Conservation (phyloP, 2,329 filamentous ascomycete genomes). For the Xylaria sp. region DNA sequence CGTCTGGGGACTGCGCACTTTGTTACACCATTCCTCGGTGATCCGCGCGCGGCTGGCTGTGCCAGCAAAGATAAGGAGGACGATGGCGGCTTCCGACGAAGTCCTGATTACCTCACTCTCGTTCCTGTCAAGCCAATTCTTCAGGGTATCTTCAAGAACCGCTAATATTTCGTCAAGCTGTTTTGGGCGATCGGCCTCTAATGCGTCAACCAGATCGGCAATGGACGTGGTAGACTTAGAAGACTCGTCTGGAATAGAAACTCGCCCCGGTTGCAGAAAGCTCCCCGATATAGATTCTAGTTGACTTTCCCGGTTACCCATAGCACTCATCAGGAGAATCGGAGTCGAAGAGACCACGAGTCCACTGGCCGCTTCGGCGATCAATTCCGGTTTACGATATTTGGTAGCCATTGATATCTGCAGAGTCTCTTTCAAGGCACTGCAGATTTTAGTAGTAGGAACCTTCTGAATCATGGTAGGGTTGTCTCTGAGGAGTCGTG, state of each 20-base stretch:
- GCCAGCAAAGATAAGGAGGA: constrained; percentile 51
- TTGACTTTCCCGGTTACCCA: constrained; percentile 21
- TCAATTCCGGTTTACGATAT: constrained; percentile 64
- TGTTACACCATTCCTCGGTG: constrained; percentile 51
- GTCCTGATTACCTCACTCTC: constrained; percentile 54
- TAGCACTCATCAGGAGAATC: constrained; percentile 45
- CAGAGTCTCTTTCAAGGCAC: constrained; percentile 43
- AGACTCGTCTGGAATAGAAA: constrained; percentile 21
- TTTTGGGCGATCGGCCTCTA: constrained; percentile 10
- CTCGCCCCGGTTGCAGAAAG: constrained; percentile 34
- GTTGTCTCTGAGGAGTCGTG: constrained; percentile 33
- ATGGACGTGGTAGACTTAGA: constrained; percentile 3
- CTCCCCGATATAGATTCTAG: constrained; percentile 5
- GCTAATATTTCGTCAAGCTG: constrained; percentile 27
- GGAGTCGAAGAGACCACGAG: constrained; percentile 59
- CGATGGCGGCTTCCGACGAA: constrained; percentile 54
- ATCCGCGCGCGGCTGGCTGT: constrained; percentile 41
- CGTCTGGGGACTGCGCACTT: constrained; percentile 41
- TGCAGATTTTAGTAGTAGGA: constrained; percentile 29
- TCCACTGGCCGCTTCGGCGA: constrained; percentile 63
- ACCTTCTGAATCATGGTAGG: constrained; percentile 9
- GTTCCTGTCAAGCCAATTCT: constrained; percentile 51
- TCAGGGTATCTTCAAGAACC: constrained; percentile 40
- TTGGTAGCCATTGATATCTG: constrained; percentile 44
- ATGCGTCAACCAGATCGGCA: constrained; percentile 20